phyloP scores from a whole-genome alignment of 805 yeast genomes.

The Debaryomyces castellii region DNA sequence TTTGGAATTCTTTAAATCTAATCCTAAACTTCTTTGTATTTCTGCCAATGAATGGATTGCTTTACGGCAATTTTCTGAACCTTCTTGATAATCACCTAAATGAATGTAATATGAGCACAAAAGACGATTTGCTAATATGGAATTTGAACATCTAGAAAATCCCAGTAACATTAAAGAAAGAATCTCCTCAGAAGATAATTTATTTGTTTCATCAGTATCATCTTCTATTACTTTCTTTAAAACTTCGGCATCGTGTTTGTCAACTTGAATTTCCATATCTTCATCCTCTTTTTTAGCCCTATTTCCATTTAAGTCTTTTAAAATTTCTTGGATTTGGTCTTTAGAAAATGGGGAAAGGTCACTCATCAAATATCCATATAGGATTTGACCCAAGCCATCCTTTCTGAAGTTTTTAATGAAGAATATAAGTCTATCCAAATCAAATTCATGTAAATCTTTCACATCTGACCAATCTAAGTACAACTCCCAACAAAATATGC shows the following conservation, averaged over 20 bases:
- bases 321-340: conserved; percentile 19
- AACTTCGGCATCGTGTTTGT: conserved; percentile 15
- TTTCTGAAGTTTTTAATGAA: conserved; percentile 57
- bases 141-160: conserved; percentile 33
- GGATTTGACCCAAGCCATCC: conserved; percentile 60
- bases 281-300: conserved; percentile 12
- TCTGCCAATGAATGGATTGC: conserved; percentile 59
- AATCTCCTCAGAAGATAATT: conserved; percentile 49
- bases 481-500: conserved; percentile 67
- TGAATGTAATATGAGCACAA: conserved; percentile 59
- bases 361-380: conserved; percentile 65
- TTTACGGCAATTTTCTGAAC: conserved; percentile 56
- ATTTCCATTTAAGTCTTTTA: conserved; percentile 10
- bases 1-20: conserved; percentile 49
- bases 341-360: conserved; percentile 64
- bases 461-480: conserved; percentile 76
- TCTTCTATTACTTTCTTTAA: conserved; percentile 10
- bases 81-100: conserved; percentile 61
- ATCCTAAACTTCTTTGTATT: conserved; percentile 45
- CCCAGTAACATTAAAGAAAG: conserved; percentile 53
- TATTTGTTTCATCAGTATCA: conserved; percentile 9
- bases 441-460: conserved; percentile 47
- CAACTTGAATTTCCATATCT: conserved; percentile 3
- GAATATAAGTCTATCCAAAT: conserved; percentile 40
- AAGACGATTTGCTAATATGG: conserved; percentile 66